Evolutionary conservation across 2,329 filamentous ascomycete genomes (phyloP), one percentile per base, ranked within the genome.

Genomic region (Fusarium poae): DNA sequence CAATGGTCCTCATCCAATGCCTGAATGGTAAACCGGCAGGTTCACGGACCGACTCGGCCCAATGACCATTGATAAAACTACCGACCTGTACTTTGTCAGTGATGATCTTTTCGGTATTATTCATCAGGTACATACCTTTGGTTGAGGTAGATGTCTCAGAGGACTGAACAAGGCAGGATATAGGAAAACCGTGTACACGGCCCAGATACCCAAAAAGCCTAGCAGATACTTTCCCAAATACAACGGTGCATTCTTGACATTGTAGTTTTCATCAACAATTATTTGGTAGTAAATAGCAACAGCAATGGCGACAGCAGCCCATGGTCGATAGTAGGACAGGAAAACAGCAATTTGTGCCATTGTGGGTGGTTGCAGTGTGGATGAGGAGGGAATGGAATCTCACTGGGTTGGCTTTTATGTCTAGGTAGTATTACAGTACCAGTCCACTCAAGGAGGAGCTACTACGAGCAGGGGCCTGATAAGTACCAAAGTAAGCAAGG

Each of bases 1-100:
- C 54, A 44, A 70, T 71, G 13, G 59, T 71, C 1, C 63, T 65
- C 6, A 57, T 65, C 68, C 68, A 68, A 45, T 48, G 42, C 9
- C 60, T 48, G 15, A 68, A 70, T 0, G 60, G 64, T 6, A 71
- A 34, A 18, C 63, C 68, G 21, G 68, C 67, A 3, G 67, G 56
- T 12, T 70, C 59, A 25, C 50, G 23, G 9, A 70, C 51, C n/a
- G 68, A 70, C 32, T 63, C 63, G 3, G 63, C 56, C 67, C 67
- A 70, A 18, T 70, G 63, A 11, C 59, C 68, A 39, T 68, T 67
- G 7, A 71, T n/a, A 4, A 65, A 56, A 3, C 51, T 57, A 8
- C 50, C 46, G 2, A 2, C 40, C 67, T 70, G 12, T 1, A 13
- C 30, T 12, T 4, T 5, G 12, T 68, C 0, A 62, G 56, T 10